Evolutionary conservation across 441 rosid species (phyloP).

Genomic region (Brassica hybrid): DNA sequence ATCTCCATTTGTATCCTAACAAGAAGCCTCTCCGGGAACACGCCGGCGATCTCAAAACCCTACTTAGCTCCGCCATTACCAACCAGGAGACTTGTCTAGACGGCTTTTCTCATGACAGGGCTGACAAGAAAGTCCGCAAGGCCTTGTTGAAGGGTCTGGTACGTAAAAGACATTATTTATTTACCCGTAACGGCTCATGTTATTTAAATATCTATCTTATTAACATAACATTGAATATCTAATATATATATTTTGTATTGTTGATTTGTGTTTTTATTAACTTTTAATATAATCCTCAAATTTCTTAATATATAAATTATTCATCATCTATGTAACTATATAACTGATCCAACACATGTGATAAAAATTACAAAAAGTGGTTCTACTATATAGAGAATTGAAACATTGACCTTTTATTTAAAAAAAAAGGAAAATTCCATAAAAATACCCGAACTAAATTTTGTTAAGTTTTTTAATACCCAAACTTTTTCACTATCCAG

Average conservation of each 20-base stretch:
- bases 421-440: too few relatives aligned
- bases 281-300: background rate
- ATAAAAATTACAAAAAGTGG: background rate
- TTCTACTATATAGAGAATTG: too few relatives aligned
- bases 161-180: constrained; percentile 7
- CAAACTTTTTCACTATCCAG: too few relatives aligned
- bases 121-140: constrained; percentile 59
- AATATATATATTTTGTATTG: too few relatives aligned
- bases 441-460: too few relatives aligned
- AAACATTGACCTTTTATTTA: too few relatives aligned
- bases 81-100: constrained; percentile 88
- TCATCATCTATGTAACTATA: background rate
- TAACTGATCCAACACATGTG: background rate
- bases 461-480: too few relatives aligned
- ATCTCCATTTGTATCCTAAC: constrained; percentile 58
- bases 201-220: too few relatives aligned
- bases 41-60: constrained; percentile 71
- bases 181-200: background rate
- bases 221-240: background rate
- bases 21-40: constrained; percentile 59
- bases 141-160: constrained; percentile 50
- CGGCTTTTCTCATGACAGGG: constrained; percentile 66
- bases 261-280: background rate
- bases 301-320: too few relatives aligned
- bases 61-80: constrained; percentile 83